phyloP scores from a whole-genome alignment of 169 alveolate genomes.

The Cyclospora cayetanensis region DNA sequence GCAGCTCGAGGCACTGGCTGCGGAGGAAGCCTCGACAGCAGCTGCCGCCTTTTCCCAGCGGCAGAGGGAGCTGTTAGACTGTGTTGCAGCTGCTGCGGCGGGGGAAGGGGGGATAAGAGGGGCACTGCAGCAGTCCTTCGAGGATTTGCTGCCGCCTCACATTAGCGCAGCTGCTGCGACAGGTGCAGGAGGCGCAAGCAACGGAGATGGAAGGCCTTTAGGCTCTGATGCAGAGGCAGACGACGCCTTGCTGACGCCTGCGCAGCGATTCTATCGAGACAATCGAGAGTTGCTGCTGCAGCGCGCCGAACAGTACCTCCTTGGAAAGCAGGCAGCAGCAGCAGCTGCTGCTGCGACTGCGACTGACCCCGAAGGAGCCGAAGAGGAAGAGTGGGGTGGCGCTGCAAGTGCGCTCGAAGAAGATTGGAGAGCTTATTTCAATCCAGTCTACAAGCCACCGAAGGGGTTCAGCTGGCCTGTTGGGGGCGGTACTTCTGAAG shows the following conservation, averaged over 20 bases:
- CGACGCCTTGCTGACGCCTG: conserved; percentile 69
- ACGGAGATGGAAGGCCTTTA: background rate
- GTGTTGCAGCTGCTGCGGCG: conserved; percentile 30
- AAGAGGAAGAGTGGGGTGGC: conserved; percentile 30
- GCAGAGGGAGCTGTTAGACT: background rate
- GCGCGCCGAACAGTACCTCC: conserved; percentile 69
- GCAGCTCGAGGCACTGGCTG: conserved; percentile 16
- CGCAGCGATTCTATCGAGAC: conserved; percentile 72
- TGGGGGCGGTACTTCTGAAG: background rate
- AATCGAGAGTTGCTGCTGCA: conserved; percentile 69
- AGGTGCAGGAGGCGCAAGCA: background rate
- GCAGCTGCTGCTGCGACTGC: conserved; percentile 27
- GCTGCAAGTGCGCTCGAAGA: conserved; percentile 28
- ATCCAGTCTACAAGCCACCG: conserved; percentile 17
- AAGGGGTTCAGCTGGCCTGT: conserved; percentile 47
- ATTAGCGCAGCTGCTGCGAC: conserved; percentile 27
- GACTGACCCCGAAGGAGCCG: background rate
- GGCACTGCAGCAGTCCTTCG: conserved; percentile 40
- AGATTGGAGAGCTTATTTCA: conserved; percentile 23
- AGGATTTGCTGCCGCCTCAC: conserved; percentile 32
- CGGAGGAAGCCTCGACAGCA: background rate
- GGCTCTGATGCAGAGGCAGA: conserved; percentile 28
- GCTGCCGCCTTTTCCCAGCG: background rate
- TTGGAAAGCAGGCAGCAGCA: conserved; percentile 65
- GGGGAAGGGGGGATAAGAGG: conserved; percentile 9